These are phyloP conservation scores for Dimargaris xerosporica DNA, from an alignment of 192 early-diverging fungal species.

Conservation along the genomic window DNA sequence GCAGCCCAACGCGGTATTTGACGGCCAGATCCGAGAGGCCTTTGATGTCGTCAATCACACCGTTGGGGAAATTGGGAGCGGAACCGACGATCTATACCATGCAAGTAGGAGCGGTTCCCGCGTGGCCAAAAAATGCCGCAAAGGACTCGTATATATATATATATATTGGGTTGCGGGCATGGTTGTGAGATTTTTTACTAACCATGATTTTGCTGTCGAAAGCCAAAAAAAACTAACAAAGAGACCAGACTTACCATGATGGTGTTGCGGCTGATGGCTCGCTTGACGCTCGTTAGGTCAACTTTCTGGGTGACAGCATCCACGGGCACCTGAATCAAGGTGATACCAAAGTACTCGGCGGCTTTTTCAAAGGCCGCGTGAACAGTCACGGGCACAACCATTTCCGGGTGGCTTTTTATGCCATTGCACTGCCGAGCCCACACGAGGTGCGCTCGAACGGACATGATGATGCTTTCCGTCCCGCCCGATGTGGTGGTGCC, in stretches of 20 bases:
- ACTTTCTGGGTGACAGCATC: slow-evolving; percentile 60
- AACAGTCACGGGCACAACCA: slow-evolving; percentile 82
- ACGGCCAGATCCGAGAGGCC: slow-evolving; percentile 60
- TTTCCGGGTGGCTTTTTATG: slow-evolving; percentile 78
- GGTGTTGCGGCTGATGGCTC: slow-evolving; percentile 82
- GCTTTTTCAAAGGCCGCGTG: slow-evolving; percentile 97
- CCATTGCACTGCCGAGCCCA: slow-evolving; percentile 63
- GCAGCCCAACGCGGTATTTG: slow-evolving; percentile 70
- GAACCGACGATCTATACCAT: slow-evolving; percentile 85
- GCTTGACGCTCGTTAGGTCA: slow-evolving; percentile 53
- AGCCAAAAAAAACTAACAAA: too few relatives aligned
- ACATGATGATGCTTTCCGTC: slow-evolving; percentile 89
- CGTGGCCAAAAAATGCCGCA: neutral
- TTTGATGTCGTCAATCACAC: slow-evolving; percentile 80
- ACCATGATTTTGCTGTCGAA: too few relatives aligned
- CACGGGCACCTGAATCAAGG: slow-evolving; percentile 69
- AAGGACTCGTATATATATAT: too few relatives aligned
- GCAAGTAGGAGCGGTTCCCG: too few relatives aligned
- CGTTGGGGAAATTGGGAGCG: slow-evolving; percentile 84
- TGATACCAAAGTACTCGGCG: slow-evolving; percentile 79
- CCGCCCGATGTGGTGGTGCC: slow-evolving; percentile 89
- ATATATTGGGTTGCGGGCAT: too few relatives aligned
- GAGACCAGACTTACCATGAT: slow-evolving; percentile 43
- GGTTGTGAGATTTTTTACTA: too few relatives aligned
- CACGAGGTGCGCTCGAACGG: slow-evolving; percentile 84